Base-by-base conservation (phyloP, 2,329 filamentous ascomycete genomes). In the Xylariaceae sp. region DNA sequence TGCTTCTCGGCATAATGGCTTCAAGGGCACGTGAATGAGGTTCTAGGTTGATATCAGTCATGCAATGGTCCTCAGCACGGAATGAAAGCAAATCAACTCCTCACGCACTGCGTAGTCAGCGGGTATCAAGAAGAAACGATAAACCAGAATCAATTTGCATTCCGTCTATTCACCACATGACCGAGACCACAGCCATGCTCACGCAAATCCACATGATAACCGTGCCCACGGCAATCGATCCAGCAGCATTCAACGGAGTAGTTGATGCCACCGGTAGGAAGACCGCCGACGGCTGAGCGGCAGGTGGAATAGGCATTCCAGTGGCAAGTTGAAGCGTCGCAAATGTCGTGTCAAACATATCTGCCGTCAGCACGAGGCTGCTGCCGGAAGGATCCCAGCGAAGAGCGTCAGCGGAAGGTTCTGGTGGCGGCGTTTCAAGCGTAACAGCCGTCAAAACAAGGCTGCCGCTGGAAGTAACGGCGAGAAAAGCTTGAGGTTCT, bases 251-350 rank as follows among this genome's bases (percentile, higher is more conserved):
- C 37, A 26, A 31, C 3, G 56, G 1, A 3, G 50, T 41, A 8
- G 4, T 27, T 4, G 50, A 30, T 9, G 43, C 37, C n/a, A 41
- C 2, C 7, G 45, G 7, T 2, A 27, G 7, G 7, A 34, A 8
- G 32, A 53, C 41, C 12, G 31, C 12, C 7, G 50, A 43, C n/a
- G 51, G 45, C 2, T 47, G 12, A 6, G 50, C 41, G 1, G 55
- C 29, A 5, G 48, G 12, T 6, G 45, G 4, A 53, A 41, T 19
- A 58, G 8, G 19, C 6, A 56, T 56, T 2, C 56, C 58, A 0
- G 53, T 56, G 1, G 47, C 58, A 4, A 54, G 47, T 2, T 32
- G 53, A 0, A 60, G 48, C 9, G 53, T 56, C 19, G 47, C 32
- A 2, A 50, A 30, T 1, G 47, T 51, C 48, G 39, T 60, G 6